Base-by-base conservation (phyloP, 2,329 filamentous ascomycete species). In the Arthrobotrys iridis region DNA sequence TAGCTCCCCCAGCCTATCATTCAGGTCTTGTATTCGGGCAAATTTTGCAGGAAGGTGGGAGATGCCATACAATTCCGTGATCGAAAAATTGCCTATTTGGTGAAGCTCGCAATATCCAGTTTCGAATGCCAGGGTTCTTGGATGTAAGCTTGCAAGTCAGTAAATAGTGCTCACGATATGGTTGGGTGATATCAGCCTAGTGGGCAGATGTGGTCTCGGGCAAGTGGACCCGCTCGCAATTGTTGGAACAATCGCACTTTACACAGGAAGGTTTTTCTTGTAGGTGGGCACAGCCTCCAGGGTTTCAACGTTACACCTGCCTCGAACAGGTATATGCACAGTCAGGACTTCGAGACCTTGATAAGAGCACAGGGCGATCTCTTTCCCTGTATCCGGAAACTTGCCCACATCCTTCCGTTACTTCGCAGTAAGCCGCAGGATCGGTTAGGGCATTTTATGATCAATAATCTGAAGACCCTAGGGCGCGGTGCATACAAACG, bases 251-350 rank as follows among this genome's bases (percentile, higher is more conserved):
- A 30, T 50, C 28, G 30, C 28, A 55, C n/a, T 30, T n/a, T 50
- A 18, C 40, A 60, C 33, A 43, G 46, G 24, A 60, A 28, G 22
- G 41, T 60, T 46, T 46, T 66, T 48, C 43, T 30, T 62, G 48
- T 57, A 59, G 60, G 68, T 72, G 48, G 48, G 70, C 70, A 74
- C 70, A 74, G 70, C 70, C 70, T 57, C 62, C 59, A 65, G 26
- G 41, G 35, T 50, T 45, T 20, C 40, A 62, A 63, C 43, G 70
- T 74, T 74, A 74, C 70, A 74, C 70, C 70, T 74, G 70, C 70
- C 66, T 63, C 60, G 52, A 58, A 64, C 43, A 46, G 55, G 11
- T 67, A 57, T 48, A 57, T 67, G 50, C 57, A 66, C 46, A 48
- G 60, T 37, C 40, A 45, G 45, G 18, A 22, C 33, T 20, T 62